These are phyloP conservation scores for Globisporangium iwayamae DNA, from an alignment of 352 stramenopile species.

Conservation along the genomic window DNA sequence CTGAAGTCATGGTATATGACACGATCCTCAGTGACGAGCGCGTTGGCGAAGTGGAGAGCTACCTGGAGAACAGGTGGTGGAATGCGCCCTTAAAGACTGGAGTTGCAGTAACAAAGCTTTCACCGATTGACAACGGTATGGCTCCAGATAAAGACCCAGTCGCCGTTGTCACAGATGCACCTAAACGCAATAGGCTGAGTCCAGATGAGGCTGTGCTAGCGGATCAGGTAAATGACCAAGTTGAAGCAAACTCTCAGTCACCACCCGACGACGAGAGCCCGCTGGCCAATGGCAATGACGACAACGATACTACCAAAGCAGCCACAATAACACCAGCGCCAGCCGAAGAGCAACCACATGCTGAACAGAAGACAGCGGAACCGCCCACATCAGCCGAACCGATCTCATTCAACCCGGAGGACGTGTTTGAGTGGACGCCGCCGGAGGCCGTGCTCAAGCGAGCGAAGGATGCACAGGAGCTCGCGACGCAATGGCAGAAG, in stretches of 20 bases:
- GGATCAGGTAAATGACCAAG: neutral
- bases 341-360: neutral
- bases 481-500: constrained; percentile 33
- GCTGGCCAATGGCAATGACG: neutral
- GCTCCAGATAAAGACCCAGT: neutral
- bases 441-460: constrained; percentile 15
- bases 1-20: constrained; percentile 54
- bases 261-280: neutral
- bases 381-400: neutral
- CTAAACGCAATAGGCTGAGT: neutral
- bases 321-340: neutral
- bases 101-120: neutral
- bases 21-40: constrained; percentile 30
- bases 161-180: neutral
- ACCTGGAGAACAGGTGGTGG: constrained; percentile 54
- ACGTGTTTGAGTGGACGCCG: constrained; percentile 66
- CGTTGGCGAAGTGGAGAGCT: constrained; percentile 32
- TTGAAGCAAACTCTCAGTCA: neutral
- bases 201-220: neutral
- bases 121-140: neutral
- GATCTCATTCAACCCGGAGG: constrained; percentile 37
- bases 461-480: constrained; percentile 7
- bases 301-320: neutral
- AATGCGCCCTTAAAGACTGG: constrained; percentile 18
- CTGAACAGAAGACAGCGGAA: neutral